Evolutionary conservation across 1,284 basidiomycete species (phyloP), one percentile per base, ranked within the genome.

Genomic region (Amylostereum areolatum): DNA sequence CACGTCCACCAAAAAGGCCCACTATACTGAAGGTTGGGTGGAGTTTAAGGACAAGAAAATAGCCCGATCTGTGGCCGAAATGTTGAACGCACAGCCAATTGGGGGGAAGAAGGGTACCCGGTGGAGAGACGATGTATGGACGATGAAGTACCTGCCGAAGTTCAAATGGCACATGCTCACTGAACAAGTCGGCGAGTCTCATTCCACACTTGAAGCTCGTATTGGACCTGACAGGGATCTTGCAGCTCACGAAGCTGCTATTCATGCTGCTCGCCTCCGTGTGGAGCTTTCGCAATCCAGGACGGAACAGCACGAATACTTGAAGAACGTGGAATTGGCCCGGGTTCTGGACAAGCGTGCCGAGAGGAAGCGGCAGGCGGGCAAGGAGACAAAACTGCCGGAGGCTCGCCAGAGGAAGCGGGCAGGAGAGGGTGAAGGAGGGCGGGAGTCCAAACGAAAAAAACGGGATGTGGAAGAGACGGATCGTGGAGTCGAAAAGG

Each of bases 81-180:
- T 98, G 89, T 74, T 99, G 55, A 99, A 99, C 62, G 97, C 96
- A 1, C 86, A 95, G 62, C 83, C 92, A 0, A 96, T 99, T 55
- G 97, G 93, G 6, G 92, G 93, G 2, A 95, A 94, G 73, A 95
- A 95, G 66, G 89, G 92, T 4, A 78, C 81, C 5, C 77, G 91
- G 52, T 98, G 92, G 91, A 77, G 92, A 62, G 94, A 99, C 62
- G 95, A 99, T 57, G 84, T 99, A 5, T 99, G 97, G 97, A 98
- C 97, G 41, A 97, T 99, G 93, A 96, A 96, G 66, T 99, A 99
- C 64, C 74, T 99, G 46, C 93, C 93, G 5, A 90, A 85, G 56
- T 99, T 98, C 77, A 98, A 97, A 66, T 99, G 97, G 97, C 87
- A 89, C 66, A 97, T 97, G 95, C 75, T 99, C 53, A 95, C 92